Conservation (phyloP, 306 rosid genomes). For the Prosopis cineraria region DNA sequence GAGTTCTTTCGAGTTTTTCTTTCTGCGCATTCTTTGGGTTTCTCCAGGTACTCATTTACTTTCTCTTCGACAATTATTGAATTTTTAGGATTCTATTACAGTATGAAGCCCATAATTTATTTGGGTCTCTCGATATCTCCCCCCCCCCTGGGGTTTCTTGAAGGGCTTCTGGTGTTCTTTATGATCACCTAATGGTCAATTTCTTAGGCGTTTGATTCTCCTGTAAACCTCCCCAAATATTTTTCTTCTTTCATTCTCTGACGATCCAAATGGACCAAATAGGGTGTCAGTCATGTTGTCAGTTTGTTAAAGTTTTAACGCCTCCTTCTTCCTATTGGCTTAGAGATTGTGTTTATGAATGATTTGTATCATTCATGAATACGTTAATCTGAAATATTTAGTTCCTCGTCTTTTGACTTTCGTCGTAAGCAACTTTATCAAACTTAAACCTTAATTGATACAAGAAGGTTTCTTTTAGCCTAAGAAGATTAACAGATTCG, state of each 20-base stretch:
- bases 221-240: neutral
- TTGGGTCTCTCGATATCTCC: conserved; percentile 39
- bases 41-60: conserved; percentile 52
- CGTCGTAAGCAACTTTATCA: neutral
- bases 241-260: conserved; percentile 3
- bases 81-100: conserved; percentile 29
- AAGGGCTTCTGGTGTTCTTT: conserved; percentile 29
- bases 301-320: neutral
- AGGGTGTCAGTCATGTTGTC: conserved; percentile 8
- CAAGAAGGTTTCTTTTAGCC: conserved; percentile 17
- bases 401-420: conserved; percentile 1
- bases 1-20: conserved; percentile 21
- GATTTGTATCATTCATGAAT: neutral
- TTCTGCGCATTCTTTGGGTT: conserved; percentile 17
- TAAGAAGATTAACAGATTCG: conserved; percentile 19
- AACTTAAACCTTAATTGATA: neutral
- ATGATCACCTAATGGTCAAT: conserved; percentile 32
- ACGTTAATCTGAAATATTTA: neutral
- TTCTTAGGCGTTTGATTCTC: neutral
- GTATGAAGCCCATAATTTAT: neutral
- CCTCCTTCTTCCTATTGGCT: conserved; percentile 15
- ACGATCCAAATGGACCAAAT: conserved; percentile 4
- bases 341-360: neutral
- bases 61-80: conserved; percentile 26
- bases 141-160: no score